Base-by-base conservation (phyloP, 208 protist genomes). In the Zelonia costaricensis region DNA sequence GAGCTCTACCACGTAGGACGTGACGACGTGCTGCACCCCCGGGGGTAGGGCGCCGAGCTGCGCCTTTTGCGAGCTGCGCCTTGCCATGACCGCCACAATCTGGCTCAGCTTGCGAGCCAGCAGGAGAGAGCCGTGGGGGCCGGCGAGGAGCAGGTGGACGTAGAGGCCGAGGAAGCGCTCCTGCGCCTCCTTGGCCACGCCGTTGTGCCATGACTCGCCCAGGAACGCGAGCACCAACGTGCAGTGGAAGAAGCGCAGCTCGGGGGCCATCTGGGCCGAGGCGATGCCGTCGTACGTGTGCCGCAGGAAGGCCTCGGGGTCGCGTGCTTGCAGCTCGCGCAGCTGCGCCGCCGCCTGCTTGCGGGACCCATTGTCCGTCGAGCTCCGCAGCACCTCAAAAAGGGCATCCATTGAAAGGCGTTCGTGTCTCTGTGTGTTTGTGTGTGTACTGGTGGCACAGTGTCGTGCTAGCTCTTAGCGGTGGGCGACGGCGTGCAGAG, bases 221-320 rank as follows among this genome's bases (percentile, higher is more conserved):
- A 92, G 56, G 74, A 95, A 95, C 8, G 75, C 39, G 9, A 85
- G 28, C 0, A 92, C 72, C 0, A 74, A 42, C 3, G 83, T 78
- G 65, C 69, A 82, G 2, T 81, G 36, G 57, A 92, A 95, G 59
- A 95, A 95, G 8, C 89, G 85, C 20, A 64, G 27, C 13, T 84
- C 77, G 1, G 47, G 10, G 16, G 47, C 12, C 3, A 67, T 38
- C 16, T 67, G 20, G 9, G 62, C 1, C 1, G 76, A 80, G 3
- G 78, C 61, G 44, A 95, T 69, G 8, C 56, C 25, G 15, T 70
- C 53, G 40, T 60, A 95, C 12, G 84, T 88, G 68, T 80, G 78
- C 36, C 56, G 42, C 9, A 95, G 72, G 62, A 95, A 95, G 1
- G 52, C 68, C 7, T 66, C 59, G 1, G 89, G 86, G 23, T 78